Base-by-base conservation (phyloP, 495 filamentous ascomycete genomes). In the Penicillium crystallinum region DNA sequence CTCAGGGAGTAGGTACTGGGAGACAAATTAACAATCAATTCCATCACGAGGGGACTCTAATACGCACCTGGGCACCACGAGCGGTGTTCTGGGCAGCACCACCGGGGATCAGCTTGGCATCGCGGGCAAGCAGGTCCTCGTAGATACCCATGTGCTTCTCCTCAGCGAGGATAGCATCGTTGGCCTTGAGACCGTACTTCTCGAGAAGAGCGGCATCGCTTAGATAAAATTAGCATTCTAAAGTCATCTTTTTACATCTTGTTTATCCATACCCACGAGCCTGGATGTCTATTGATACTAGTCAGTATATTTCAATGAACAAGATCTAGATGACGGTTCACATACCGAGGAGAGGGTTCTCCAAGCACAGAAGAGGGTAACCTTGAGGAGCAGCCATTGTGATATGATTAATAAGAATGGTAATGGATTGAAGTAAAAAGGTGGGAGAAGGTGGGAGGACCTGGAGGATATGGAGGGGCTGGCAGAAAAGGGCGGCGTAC, bases 51-150 rank as follows among this genome's bases (percentile, higher is more conserved):
- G 8, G 2, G 4, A 11, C 1, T 21, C 35, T 33, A 11, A 17
- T n/a, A 17, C 44, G 30, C 76, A 85, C 83, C 75, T 86, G 89
- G 49, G 91, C 95, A 63, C 93, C 93, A 62, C 93, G 87, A 61
- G 95, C 93, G 49, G 92, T 92, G 82, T 99, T 99, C 73, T 99
- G 93, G 22, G 95, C 93, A 52, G 95, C 95, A 66, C 93, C 93
- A 63, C 93, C 93, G 49, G 93, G 90, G 69, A 99, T 90, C 66
- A 96, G 79, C 76, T 95, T 96, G 55, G 91, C 91, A 59, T 91
- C 81, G 65, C 81, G 85, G 78, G 86, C 81, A 53, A 96, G 78
- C 55, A 97, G 81, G 58, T 99, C 95, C 62, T 96, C 90, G 70
- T 92, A 97, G 69, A 99, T 73, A 48, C 77, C 79, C 68, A 85